These are phyloP conservation scores for Pseudozyma hubeiensis DNA, from an alignment of 1,284 basidiomycete species.

Conservation along the genomic window DNA sequence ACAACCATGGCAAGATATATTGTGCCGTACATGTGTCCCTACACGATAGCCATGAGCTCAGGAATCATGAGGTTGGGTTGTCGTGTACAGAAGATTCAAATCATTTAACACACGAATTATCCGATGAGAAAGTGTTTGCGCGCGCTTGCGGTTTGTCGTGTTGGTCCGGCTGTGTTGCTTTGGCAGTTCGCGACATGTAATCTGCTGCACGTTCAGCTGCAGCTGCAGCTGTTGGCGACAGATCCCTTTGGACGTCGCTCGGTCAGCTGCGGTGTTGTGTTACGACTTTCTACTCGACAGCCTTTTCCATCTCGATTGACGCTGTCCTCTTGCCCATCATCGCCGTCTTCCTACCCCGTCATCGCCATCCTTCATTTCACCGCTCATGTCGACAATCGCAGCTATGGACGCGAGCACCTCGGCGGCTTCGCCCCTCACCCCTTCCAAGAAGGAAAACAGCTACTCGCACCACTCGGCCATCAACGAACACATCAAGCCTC, in stretches of 20 bases:
- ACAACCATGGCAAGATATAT: too few species aligned
- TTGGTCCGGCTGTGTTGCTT: constrained; percentile 19
- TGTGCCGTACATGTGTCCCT: too few species aligned
- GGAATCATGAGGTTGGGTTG: not conserved
- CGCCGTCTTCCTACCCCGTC: not conserved
- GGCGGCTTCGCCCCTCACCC: constrained; percentile 34
- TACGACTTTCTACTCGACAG: not conserved
- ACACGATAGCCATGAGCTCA: too few species aligned
- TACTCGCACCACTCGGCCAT: constrained; percentile 28
- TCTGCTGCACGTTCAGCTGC: constrained; percentile 10
- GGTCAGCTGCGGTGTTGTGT: not conserved
- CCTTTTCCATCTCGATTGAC: not conserved
- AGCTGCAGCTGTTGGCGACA: constrained; percentile 11
- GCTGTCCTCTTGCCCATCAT: not conserved
- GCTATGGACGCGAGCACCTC: constrained; percentile 26
- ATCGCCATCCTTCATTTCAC: not conserved
- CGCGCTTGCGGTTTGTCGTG: not conserved
- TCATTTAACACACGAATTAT: too few species aligned
- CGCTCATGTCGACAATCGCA: constrained; percentile 32
- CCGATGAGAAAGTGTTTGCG: too few species aligned
- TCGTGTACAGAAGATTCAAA: not conserved
- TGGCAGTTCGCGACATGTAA: constrained; percentile 26
- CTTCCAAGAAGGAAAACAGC: constrained; percentile 47
- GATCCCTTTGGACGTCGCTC: not conserved
- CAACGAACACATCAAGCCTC: constrained; percentile 29